Base-by-base conservation (phyloP, 306 rosid genomes). In the Quercus berberidifolia region DNA sequence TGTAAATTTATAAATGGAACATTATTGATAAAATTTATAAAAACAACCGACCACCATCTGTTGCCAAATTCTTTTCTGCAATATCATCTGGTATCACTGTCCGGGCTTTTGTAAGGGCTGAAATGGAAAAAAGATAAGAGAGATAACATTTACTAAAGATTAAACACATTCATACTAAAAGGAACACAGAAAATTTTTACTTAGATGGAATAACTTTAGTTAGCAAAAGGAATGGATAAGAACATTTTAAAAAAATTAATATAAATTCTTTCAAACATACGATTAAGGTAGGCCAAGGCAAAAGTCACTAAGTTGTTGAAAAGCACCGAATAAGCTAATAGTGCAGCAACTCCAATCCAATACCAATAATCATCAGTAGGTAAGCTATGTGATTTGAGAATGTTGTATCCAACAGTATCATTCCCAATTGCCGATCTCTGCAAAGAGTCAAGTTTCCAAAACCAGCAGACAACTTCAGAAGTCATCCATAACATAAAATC, bases 241-340 rank as follows among this genome's bases (percentile, higher is more conserved):
- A 51, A 41, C 46, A 41, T 41, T 8, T 30, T 41, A 54, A 38
- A 79, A 80, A 64, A 54, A 41, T 2, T 2, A 8, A 41, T 41
- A 41, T 41, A 41, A 41, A 41, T 41, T 5, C 30, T 13, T 82
- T 74, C 71, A 70, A 73, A 88, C 97, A 89, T 88, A 92, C 98
- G 96, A 43, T 92, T 83, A 69, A 94, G 87, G 85, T 85, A 88
- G 85, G 97, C 54, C 85, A 94, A 83, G 79, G 96, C 90, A 84
- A 89, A 12, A 73, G 94, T 94, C 83, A 92, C 89, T 52, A 89
- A 20, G 74, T 15, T 52, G 84, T 94, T 92, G 89, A 92, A 94
- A 72, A 92, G 11, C 41, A 90, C 0, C 7, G 88, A 82, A 83
- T 92, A 92, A 63, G 64, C 10, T 11, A 84, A 3, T 43, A 92